Conservation (phyloP, 805 yeast species). For the Teunomyces cretensis region DNA sequence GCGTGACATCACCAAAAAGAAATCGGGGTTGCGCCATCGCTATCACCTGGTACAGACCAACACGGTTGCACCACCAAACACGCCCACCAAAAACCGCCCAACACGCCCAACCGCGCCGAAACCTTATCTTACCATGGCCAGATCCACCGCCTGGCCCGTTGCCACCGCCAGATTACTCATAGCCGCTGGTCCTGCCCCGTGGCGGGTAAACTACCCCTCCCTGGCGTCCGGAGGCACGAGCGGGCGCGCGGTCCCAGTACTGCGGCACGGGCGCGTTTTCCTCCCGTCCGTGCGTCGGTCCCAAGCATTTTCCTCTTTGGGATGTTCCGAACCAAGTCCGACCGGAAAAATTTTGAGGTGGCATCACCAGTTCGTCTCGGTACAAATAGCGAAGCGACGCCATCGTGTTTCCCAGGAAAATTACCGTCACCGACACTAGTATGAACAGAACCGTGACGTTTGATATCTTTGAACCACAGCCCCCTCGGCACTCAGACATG, state of each 20-base stretch:
- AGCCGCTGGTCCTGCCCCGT: too few relatives aligned
- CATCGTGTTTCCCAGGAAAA: background rate
- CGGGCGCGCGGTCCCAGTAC: background rate
- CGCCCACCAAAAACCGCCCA: too few relatives aligned
- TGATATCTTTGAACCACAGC: background rate
- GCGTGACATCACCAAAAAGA: too few relatives aligned
- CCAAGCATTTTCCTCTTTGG: background rate
- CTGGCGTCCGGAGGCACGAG: conserved; percentile 3
- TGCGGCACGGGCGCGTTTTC: background rate
- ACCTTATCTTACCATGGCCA: too few relatives aligned
- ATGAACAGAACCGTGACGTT: conserved; percentile 1
- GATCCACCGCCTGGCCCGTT: too few relatives aligned
- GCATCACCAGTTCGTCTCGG: background rate
- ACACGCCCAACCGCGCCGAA: too few relatives aligned
- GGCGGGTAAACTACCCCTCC: background rate
- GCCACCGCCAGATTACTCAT: too few relatives aligned
- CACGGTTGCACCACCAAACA: too few relatives aligned
- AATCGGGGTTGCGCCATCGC: too few relatives aligned
- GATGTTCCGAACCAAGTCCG: conserved; percentile 7
- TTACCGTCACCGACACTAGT: too few relatives aligned
- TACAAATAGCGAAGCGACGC: background rate
- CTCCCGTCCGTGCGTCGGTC: background rate
- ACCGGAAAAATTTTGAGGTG: conserved; percentile 10
- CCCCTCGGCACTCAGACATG: background rate
- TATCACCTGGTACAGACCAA: too few relatives aligned